Conservation (phyloP, 208 protist genomes). For the Acanthamoeba culbertsoni region DNA sequence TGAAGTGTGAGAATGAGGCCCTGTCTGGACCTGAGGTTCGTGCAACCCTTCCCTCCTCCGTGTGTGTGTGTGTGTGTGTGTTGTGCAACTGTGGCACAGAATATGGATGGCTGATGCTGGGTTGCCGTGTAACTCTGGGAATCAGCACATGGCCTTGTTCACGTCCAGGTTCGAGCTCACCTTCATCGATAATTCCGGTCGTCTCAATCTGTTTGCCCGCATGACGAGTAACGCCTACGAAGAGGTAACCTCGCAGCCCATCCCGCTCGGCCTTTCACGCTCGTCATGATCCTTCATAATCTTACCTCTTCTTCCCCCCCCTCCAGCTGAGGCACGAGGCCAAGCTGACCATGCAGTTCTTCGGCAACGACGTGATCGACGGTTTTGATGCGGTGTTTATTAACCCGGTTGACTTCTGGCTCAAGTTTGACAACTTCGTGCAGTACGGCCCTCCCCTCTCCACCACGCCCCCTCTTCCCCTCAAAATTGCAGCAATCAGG, state of each 20-base stretch:
- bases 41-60: not conserved
- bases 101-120: not conserved
- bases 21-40: conserved; percentile 1
- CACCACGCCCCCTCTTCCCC: not conserved
- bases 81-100: not conserved
- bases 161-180: not conserved
- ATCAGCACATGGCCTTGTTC: conserved; percentile 7
- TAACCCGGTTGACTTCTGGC: not conserved
- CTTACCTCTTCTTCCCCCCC: not conserved
- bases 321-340: conserved; percentile 22
- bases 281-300: not conserved
- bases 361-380: not conserved
- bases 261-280: no score
- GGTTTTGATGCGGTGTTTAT: conserved; percentile 59
- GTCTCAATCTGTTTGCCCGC: conserved; percentile 10
- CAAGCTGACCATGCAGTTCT: not conserved
- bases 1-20: conserved; percentile 45
- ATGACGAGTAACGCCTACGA: conserved; percentile 40
- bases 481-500: not conserved
- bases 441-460: not conserved
- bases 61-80: not conserved
- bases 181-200: conserved; percentile 48
- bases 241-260: not conserved
- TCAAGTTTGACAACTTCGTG: conserved; percentile 53
- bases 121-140: not conserved